Percentiles rank a stretch among this genome's conserved stretches.
These are phyloP conservation scores for Entonaema liquescens DNA, from an alignment of 495 filamentous ascomycete genomes.

Conservation along the genomic window DNA sequence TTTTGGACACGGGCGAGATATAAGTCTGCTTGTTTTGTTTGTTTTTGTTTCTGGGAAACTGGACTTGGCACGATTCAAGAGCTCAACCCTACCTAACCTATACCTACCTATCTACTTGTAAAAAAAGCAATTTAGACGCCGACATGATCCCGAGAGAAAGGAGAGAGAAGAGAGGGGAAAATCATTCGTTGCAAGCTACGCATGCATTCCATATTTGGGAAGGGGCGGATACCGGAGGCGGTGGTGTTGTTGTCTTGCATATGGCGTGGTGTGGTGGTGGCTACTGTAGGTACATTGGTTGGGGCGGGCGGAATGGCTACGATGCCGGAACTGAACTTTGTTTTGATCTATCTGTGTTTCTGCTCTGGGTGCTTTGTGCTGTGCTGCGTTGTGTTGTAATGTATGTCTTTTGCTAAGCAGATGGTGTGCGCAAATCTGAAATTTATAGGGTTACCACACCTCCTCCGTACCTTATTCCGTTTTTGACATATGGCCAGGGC, in stretches of 20 bases:
- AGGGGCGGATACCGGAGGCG: background rate
- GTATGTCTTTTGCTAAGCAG: background rate
- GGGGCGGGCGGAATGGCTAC: background rate
- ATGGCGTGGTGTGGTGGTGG: too few relatives aligned
- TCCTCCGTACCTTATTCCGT: too few relatives aligned
- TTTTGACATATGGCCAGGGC: background rate
- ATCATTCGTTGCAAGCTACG: background rate
- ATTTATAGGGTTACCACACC: too few relatives aligned
- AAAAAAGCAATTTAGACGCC: background rate
- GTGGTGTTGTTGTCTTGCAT: background rate
- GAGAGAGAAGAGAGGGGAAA: background rate
- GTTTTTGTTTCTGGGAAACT: background rate
- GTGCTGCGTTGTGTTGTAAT: background rate
- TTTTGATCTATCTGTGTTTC: background rate
- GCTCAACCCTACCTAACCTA: background rate
- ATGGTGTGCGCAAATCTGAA: background rate
- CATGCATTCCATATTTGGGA: background rate
- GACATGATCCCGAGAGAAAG: too few relatives aligned
- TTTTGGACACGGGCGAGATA: slow-evolving; percentile 8
- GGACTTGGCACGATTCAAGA: background rate
- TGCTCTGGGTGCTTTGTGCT: background rate
- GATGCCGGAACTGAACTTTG: background rate
- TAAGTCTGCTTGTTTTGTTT: slow-evolving; percentile 2
- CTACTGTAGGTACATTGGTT: too few relatives aligned
- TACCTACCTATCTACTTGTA: background rate